Conservation (phyloP, 345 rosid genomes). For the Erysimum cheiranthoides region DNA sequence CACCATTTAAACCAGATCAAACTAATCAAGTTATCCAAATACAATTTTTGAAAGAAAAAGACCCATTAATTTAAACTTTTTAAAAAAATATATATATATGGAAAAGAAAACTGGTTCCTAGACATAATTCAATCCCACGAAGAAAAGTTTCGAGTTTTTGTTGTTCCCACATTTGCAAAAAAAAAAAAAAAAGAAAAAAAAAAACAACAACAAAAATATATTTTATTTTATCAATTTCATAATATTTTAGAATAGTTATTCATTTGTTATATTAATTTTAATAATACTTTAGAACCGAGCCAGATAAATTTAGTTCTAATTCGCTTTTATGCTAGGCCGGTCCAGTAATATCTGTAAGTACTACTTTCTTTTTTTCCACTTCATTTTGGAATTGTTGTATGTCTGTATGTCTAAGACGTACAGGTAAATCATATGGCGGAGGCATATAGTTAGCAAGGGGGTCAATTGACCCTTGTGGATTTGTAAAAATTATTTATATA, state of each 20-base stretch:
- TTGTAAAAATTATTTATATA: no score
- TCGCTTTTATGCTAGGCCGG: neutral
- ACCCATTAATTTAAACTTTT: neutral
- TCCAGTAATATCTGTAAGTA: no score
- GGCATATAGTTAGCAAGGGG: no score
- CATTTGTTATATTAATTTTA: neutral
- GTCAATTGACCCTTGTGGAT: no score
- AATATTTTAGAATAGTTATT: neutral
- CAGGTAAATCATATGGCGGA: no score
- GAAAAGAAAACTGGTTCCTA: neutral
- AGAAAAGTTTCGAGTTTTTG: slow-evolving; percentile 7
- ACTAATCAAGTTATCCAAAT: neutral
- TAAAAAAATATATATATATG: no score
- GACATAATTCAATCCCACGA: neutral
- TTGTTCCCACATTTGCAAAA: no score
- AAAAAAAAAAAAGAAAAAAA: no score
- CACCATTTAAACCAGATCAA: neutral
- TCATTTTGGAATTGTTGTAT: no score
- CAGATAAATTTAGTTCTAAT: neutral
- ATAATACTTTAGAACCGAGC: neutral
- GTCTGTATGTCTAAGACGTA: no score
- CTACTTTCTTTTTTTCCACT: no score
- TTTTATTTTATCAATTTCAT: neutral
- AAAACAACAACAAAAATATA: neutral
- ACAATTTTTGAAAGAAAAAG: neutral